Conservation (phyloP, 2,329 filamentous ascomycete species). For the Aspergillus pseudoglaucus region DNA sequence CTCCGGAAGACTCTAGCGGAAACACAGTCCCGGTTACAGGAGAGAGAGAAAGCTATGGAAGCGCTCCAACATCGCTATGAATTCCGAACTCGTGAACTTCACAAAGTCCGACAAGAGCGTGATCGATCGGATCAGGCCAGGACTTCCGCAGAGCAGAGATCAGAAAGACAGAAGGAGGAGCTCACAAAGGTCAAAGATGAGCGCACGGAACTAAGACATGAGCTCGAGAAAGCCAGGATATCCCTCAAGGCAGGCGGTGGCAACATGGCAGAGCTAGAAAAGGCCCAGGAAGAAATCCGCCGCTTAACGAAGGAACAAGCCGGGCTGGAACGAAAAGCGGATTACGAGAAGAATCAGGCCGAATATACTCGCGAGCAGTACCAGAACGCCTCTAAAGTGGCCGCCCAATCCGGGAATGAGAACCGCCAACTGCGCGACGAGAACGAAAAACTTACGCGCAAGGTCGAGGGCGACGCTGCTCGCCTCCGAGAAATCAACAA, state of each 20-base stretch:
- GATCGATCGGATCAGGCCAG: constrained; percentile 26
- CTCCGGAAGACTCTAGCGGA: constrained; percentile 23
- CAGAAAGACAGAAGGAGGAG: constrained; percentile 32
- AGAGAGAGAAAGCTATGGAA: constrained; percentile 28
- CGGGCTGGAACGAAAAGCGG: constrained; percentile 30
- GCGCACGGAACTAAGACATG: constrained; percentile 27
- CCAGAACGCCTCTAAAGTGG: constrained; percentile 40
- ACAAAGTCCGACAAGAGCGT: constrained; percentile 31
- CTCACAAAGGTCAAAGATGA: constrained; percentile 37
- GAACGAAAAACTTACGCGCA: constrained; percentile 30
- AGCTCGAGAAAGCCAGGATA: constrained; percentile 35
- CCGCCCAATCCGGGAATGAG: constrained; percentile 36
- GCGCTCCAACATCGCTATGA: constrained; percentile 42
- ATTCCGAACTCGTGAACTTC: constrained; percentile 30
- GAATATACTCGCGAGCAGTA: constrained; percentile 44
- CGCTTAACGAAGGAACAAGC: constrained; percentile 30
- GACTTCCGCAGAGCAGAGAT: constrained; percentile 21
- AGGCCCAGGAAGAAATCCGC: constrained; percentile 33
- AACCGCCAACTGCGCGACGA: constrained; percentile 31
- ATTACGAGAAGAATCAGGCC: constrained; percentile 38
- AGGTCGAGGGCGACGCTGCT: constrained; percentile 30
- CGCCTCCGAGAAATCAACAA: constrained; percentile 34
- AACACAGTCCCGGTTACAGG: constrained; percentile 21
- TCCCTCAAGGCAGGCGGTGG: constrained; percentile 36
- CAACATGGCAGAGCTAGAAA: constrained; percentile 36